These are phyloP conservation scores for Hypericum perforatum DNA, from an alignment of 345 rosid genomes.

Conservation along the genomic window DNA sequence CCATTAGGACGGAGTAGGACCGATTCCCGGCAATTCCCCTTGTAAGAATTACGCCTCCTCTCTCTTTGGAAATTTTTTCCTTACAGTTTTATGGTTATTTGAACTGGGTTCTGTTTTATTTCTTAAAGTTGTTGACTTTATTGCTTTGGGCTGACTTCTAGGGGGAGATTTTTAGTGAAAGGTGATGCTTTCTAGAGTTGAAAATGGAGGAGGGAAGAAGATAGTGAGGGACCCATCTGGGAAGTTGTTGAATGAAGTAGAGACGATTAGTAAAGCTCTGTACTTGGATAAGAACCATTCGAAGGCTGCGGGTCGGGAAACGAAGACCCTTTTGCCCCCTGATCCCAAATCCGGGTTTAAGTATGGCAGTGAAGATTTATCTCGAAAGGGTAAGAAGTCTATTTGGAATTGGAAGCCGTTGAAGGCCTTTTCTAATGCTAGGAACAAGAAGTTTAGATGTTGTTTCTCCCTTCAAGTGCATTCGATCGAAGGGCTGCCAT, in stretches of 20 bases:
- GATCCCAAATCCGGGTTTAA: slow-evolving; percentile 33
- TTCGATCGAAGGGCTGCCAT: slow-evolving; percentile 56
- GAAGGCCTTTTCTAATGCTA: slow-evolving; percentile 59
- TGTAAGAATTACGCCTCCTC: too few relatives aligned
- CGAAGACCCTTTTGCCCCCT: slow-evolving; percentile 22
- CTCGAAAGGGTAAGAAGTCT: slow-evolving; percentile 68
- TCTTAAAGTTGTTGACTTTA: too few relatives aligned
- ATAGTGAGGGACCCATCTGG: slow-evolving; percentile 36
- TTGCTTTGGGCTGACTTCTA: too few relatives aligned
- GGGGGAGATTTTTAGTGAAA: neutral
- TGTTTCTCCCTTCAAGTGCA: slow-evolving; percentile 78
- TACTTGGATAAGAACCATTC: slow-evolving; percentile 41
- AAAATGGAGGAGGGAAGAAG: slow-evolving; percentile 35
- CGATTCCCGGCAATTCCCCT: too few relatives aligned
- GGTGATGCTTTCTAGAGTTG: slow-evolving; percentile 45
- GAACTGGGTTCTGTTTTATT: too few relatives aligned
- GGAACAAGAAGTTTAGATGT: slow-evolving; percentile 59
- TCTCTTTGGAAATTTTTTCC: too few relatives aligned
- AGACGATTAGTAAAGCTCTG: slow-evolving; percentile 65
- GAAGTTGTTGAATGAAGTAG: slow-evolving; percentile 60
- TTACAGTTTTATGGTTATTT: too few relatives aligned
- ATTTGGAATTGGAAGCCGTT: slow-evolving; percentile 87
- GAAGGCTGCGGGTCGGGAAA: slow-evolving; percentile 21
- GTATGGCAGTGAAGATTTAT: slow-evolving; percentile 24
- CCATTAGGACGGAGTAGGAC: too few relatives aligned